A percentile compares a stretch with the other conserved stretches of the same genome.
Conservation (phyloP, 2,329 filamentous ascomycete species). For the Cladophialophora chaetospira region DNA sequence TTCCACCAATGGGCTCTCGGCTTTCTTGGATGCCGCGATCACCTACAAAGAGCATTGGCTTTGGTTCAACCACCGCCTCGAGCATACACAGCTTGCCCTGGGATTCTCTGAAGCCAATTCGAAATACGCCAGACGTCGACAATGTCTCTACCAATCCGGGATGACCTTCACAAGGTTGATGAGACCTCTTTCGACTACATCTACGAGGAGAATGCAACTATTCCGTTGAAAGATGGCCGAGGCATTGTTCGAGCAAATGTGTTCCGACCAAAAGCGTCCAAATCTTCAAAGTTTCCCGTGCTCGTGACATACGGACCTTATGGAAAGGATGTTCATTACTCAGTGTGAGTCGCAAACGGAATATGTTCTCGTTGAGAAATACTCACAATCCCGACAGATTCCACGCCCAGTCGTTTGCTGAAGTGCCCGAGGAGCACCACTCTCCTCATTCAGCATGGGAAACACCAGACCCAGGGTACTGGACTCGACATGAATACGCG, state of each 20-base stretch:
- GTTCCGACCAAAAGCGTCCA: slow-evolving; percentile 48
- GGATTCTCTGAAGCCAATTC: too few relatives aligned
- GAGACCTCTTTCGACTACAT: slow-evolving; percentile 48
- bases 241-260: slow-evolving; percentile 55
- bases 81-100: too few relatives aligned
- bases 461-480: slow-evolving; percentile 60
- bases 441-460: slow-evolving; percentile 61
- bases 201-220: slow-evolving; percentile 53
- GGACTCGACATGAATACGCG: slow-evolving; percentile 58
- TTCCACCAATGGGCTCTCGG: not conserved
- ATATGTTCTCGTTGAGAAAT: not conserved
- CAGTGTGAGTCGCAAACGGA: not conserved
- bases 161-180: slow-evolving; percentile 32
- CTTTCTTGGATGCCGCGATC: too few relatives aligned
- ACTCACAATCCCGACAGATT: slow-evolving; percentile 38
- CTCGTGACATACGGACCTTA: slow-evolving; percentile 73
- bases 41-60: too few relatives aligned
- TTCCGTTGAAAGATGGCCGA: slow-evolving; percentile 44
- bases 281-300: slow-evolving; percentile 58
- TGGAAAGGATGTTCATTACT: slow-evolving; percentile 70
- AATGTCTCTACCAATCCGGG: slow-evolving; percentile 9
- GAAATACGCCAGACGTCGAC: too few relatives aligned
- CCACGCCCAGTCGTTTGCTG: slow-evolving; percentile 51
- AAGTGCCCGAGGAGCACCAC: slow-evolving; percentile 56
- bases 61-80: too few relatives aligned